Conservation (phyloP, 1,284 basidiomycete species). For the Ganoderma lingzhi region DNA sequence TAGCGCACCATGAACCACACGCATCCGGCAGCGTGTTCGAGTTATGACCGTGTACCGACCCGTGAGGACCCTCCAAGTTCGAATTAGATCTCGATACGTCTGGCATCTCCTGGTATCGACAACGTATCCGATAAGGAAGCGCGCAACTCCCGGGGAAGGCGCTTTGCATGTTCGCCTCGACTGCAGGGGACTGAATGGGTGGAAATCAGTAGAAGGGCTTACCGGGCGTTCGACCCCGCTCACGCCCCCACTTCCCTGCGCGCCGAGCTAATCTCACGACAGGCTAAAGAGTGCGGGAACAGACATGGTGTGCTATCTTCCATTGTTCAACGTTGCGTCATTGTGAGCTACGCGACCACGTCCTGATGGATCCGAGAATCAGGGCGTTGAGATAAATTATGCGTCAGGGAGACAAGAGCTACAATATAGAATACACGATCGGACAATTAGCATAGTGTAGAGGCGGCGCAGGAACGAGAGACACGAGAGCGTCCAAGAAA, state of each 20-base stretch:
- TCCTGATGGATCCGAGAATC: background rate
- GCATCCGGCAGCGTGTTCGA: background rate
- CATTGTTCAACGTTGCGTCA: conserved; percentile 20
- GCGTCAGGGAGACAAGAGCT: conserved; percentile 18
- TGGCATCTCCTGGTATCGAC: background rate
- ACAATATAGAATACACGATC: conserved; percentile 23
- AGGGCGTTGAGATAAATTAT: conserved; percentile 25
- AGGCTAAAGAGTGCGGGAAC: conserved; percentile 8
- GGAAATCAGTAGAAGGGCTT: conserved; percentile 24
- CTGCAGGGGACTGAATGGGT: conserved; percentile 13
- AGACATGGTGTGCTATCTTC: conserved; percentile 6
- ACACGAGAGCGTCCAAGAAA: conserved; percentile 18
- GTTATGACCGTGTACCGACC: background rate
- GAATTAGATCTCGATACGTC: conserved; percentile 6
- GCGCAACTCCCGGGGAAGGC: conserved; percentile 18
- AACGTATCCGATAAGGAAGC: conserved; percentile 25
- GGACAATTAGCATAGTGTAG: conserved; percentile 26
- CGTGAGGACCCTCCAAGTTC: background rate
- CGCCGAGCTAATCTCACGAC: conserved; percentile 27
- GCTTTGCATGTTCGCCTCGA: conserved; percentile 11
- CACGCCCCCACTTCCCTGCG: conserved; percentile 9
- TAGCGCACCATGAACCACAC: background rate
- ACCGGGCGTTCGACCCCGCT: conserved; percentile 2
- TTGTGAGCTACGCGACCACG: background rate
- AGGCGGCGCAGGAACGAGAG: conserved; percentile 9